Evolutionary conservation across 768 basidiomycete genomes (phyloP), one percentile per base, ranked within the genome.

Genomic region (Brasilioporus rufonigricans): DNA sequence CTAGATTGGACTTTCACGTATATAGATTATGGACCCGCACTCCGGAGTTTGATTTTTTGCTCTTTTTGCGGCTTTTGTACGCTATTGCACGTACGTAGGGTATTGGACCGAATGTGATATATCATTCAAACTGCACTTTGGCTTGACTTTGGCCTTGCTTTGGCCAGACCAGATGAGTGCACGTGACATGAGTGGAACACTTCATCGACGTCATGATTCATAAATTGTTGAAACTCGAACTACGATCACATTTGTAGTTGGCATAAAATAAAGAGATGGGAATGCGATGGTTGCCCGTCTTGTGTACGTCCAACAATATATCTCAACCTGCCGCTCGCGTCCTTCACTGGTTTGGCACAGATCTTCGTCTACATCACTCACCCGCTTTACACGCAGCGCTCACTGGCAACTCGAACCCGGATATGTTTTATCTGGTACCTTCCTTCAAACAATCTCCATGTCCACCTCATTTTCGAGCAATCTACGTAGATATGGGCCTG

Each of bases 11-110:
- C 57, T 29, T 43, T 52, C 50, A 61, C 57, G 62, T 69, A 67
- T 51, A 67, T 65, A 69, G 67, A 58, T 58, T 65, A 62, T 57
- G 67, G 67, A 68, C 67, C 54, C 21, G 52, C 41, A 65, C 57
- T 55, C 61, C 57, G 65, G 65, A 68, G 51, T 53, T 57, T 58
- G 16, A 16, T 48, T 52, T 27, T 50, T 49, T 58, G 55, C 21
- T 55, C 27, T 60, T 31, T 51, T 53, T 38, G 55, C 50, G 51
- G 55, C 24, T 51, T 43, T 60, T 64, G 59, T 69, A 67, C 49
- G 61, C 56, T 69, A 62, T 59, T 44, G 55, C 54, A 57, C 26
- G 18, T 50, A 43, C 35, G 38, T 45, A 49, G 26, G 33, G 26
- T 35, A 27, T 55, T 51, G 53, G 44, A 40, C 44, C 32, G 51